Conservation (phyloP, 1,284 basidiomycete species). For the Xanthoconium separans region DNA sequence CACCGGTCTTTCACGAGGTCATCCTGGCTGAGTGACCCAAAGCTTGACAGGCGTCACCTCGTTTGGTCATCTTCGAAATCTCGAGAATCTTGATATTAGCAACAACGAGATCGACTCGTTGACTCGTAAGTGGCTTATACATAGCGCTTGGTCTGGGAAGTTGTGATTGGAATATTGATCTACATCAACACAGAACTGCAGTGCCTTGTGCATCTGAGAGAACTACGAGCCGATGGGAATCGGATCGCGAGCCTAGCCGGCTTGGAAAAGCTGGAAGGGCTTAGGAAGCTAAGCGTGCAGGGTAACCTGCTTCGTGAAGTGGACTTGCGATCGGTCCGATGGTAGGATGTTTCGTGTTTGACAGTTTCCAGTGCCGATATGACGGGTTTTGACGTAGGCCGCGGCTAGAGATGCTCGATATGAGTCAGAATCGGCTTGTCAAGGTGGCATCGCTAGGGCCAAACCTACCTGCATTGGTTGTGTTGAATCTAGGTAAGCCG, state of each 20-base stretch:
- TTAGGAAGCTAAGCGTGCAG: slow-evolving; percentile 82
- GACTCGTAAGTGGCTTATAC: slow-evolving; percentile 60
- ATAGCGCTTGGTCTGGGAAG: neutral
- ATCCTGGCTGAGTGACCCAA: slow-evolving; percentile 20
- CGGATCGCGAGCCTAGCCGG: slow-evolving; percentile 77
- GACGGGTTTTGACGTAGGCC: slow-evolving; percentile 49
- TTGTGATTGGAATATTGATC: slow-evolving; percentile 8
- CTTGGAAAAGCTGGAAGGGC: slow-evolving; percentile 73
- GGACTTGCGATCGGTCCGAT: slow-evolving; percentile 64
- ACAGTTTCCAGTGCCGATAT: slow-evolving; percentile 5
- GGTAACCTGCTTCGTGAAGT: slow-evolving; percentile 71
- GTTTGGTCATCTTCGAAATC: slow-evolving; percentile 82
- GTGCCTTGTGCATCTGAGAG: slow-evolving; percentile 82
- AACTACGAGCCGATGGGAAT: slow-evolving; percentile 88
- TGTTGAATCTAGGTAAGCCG: slow-evolving; percentile 78
- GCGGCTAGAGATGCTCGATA: slow-evolving; percentile 79
- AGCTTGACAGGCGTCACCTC: slow-evolving; percentile 87
- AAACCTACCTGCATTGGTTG: slow-evolving; percentile 58
- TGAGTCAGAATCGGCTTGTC: slow-evolving; percentile 76
- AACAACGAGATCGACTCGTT: slow-evolving; percentile 87
- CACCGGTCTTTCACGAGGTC: slow-evolving; percentile 2
- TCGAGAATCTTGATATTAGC: slow-evolving; percentile 91
- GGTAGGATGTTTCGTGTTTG: slow-evolving; percentile 49
- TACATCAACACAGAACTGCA: slow-evolving; percentile 60
- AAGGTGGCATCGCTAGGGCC: slow-evolving; percentile 60